Percentiles rank a stretch among this genome's conserved stretches.
phyloP scores from a whole-genome alignment of 2,329 filamentous ascomycete species.

The Penicillium sclerotigenum region DNA sequence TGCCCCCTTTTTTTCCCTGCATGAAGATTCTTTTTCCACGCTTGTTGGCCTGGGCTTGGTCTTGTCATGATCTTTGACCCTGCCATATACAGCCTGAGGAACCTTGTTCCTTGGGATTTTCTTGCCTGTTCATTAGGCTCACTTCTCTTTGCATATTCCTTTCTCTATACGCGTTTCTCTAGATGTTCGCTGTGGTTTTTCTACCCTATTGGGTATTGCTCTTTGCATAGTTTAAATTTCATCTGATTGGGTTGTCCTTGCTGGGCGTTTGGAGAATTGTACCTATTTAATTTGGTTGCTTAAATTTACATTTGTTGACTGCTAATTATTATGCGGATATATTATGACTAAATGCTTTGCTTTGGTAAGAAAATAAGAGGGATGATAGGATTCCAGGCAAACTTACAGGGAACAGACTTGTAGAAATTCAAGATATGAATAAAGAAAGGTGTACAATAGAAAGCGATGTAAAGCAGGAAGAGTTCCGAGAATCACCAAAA shows the following conservation, averaged over 20 bases:
- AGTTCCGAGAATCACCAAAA: constrained; percentile 4
- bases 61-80: not conserved
- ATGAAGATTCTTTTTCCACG: not conserved
- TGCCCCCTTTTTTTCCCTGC: not conserved
- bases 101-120: not conserved
- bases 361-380: not conserved
- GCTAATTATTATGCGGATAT: not conserved
- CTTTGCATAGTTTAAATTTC: not conserved
- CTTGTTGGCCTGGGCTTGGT: not conserved
- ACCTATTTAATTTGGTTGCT: not conserved
- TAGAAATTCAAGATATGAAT: not conserved
- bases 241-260: not conserved
- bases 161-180: not conserved
- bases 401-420: not conserved
- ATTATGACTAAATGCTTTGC: not conserved
- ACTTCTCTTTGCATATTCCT: not conserved
- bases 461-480: not conserved
- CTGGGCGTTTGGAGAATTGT: constrained; percentile 2
- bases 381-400: not conserved
- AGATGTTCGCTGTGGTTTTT: not conserved
- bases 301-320: not conserved
- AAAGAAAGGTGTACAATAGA: not conserved
- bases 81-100: not conserved
- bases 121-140: not conserved
- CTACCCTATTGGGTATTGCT: not conserved